Percentiles rank a stretch among this genome's conserved stretches.
These are phyloP conservation scores for Hymenoscyphus fructigenus DNA, from an alignment of 2,329 filamentous ascomycete genomes.

Conservation along the genomic window DNA sequence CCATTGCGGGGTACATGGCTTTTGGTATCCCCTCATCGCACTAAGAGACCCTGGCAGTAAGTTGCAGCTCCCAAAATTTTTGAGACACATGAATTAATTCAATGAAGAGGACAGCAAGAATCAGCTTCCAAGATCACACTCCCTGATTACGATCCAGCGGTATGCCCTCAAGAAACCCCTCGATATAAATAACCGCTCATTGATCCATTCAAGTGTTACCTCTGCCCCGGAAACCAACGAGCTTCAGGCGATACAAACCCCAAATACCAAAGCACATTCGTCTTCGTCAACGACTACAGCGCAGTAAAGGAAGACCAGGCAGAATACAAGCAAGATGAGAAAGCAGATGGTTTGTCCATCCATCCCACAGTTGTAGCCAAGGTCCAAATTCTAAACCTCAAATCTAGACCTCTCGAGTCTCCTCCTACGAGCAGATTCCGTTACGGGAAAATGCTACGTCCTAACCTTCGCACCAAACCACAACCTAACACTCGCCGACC, in stretches of 20 bases:
- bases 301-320: conserved; percentile 70
- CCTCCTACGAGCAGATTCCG: conserved; percentile 78
- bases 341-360: not conserved
- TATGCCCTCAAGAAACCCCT: conserved; percentile 36
- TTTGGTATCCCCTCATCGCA: conserved; percentile 91
- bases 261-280: conserved; percentile 80
- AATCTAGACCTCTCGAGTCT: conserved; percentile 66
- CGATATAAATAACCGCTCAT: conserved; percentile 18
- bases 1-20: conserved; percentile 87
- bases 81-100: not conserved
- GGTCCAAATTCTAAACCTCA: not conserved
- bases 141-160: conserved; percentile 78
- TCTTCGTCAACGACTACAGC: conserved; percentile 97
- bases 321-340: conserved; percentile 10
- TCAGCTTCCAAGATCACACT: conserved; percentile 64
- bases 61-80: conserved; percentile 33
- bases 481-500: conserved; percentile 89
- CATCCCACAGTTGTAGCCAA: not conserved
- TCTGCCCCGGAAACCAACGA: conserved; percentile 88
- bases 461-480: conserved; percentile 91
- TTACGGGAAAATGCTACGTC: conserved; percentile 95
- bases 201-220: conserved; percentile 68
- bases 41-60: conserved; percentile 97
- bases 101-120: conserved; percentile 72
- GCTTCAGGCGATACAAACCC: conserved; percentile 87